These are phyloP conservation scores for Beauveria brongniartii DNA, from an alignment of 2,329 filamentous ascomycete species.

Conservation along the genomic window DNA sequence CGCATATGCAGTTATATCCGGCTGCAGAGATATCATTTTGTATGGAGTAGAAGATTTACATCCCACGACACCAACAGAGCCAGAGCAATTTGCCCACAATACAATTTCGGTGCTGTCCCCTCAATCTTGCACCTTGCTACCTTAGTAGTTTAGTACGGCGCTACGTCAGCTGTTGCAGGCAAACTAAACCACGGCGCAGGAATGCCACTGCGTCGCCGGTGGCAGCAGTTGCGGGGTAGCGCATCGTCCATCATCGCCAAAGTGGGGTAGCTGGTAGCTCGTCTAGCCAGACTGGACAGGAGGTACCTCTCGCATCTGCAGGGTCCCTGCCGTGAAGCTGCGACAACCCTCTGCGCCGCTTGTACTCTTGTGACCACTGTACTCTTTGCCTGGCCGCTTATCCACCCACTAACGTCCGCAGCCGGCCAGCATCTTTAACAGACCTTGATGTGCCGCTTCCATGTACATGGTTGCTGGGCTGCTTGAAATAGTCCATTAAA, in stretches of 20 bases:
- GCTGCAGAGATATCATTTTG: background rate
- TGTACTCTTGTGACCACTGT: constrained; percentile 2
- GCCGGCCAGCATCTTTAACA: background rate
- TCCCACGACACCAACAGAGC: background rate
- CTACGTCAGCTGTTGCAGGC: background rate
- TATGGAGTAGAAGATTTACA: background rate
- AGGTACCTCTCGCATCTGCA: background rate
- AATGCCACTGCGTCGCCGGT: background rate
- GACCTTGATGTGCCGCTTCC: background rate
- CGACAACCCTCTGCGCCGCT: background rate
- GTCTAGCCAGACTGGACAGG: background rate
- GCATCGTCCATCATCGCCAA: constrained; percentile 5
- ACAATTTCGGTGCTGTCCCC: background rate
- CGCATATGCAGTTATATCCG: background rate
- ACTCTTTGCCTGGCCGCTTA: background rate
- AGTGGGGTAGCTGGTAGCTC: background rate
- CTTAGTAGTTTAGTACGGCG: background rate
- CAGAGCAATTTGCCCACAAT: background rate
- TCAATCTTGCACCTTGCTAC: background rate
- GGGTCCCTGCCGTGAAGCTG: background rate
- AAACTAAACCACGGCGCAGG: too few species aligned
- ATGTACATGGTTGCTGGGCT: constrained; percentile 2
- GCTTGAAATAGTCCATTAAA: background rate
- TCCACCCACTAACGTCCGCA: background rate
- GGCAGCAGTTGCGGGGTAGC: constrained; percentile 9